phyloP scores from a whole-genome alignment of 306 rosid genomes.

The Cucumis melo region DNA sequence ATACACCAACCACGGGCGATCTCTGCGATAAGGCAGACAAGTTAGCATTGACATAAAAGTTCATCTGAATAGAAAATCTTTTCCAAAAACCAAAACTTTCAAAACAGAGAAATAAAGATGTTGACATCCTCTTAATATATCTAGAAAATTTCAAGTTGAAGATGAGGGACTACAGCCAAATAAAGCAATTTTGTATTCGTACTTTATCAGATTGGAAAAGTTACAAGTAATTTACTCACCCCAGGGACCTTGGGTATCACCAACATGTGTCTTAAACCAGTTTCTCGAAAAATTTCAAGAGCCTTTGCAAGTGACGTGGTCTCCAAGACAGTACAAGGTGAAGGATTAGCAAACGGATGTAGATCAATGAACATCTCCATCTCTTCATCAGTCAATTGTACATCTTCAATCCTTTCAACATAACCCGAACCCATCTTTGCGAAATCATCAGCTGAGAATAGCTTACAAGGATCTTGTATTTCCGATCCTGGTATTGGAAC shows the following conservation, averaged over 20 bases:
- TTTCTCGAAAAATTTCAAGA: slow-evolving; percentile 57
- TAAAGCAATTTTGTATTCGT: background rate
- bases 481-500: slow-evolving; percentile 22
- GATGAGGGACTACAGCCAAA: background rate
- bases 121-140: background rate
- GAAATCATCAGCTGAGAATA: slow-evolving; percentile 52
- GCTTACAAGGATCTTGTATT: slow-evolving; percentile 14
- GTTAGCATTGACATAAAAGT: background rate
- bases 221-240: slow-evolving; percentile 50
- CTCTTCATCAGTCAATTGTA: slow-evolving; percentile 56
- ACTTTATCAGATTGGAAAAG: too few relatives aligned
- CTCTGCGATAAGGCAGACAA: slow-evolving; percentile 33
- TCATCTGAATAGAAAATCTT: background rate
- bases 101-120: background rate
- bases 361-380: slow-evolving; percentile 76
- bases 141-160: background rate
- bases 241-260: slow-evolving; percentile 69
- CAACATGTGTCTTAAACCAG: slow-evolving; percentile 81
- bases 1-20: slow-evolving; percentile 65
- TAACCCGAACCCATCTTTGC: slow-evolving; percentile 53
- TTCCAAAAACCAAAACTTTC: background rate
- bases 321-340: slow-evolving; percentile 86
- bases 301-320: slow-evolving; percentile 92
- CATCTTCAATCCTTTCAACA: slow-evolving; percentile 37
- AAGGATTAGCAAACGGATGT: slow-evolving; percentile 79